Evolutionary conservation across 2,329 filamentous ascomycete genomes (phyloP), one percentile per base, ranked within the genome.

Genomic region (Penicillium concentricum): DNA sequence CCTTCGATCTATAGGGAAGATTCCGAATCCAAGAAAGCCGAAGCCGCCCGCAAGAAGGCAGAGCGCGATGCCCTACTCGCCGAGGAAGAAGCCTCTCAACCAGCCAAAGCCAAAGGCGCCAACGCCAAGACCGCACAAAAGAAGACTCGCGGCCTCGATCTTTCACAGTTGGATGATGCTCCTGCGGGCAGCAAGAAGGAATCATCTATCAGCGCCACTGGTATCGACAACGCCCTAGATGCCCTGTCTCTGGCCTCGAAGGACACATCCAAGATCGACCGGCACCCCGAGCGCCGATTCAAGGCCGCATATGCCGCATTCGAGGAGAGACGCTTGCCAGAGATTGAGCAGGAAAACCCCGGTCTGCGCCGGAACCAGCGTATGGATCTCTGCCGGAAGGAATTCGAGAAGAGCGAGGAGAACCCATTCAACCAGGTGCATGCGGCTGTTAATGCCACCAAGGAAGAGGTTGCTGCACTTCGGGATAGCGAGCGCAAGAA

Each of bases 161-260:
- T 93, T 39, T 84, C 82, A 18, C 87, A 90, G 72, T 87, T 96
- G 62, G 90, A 94, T 67, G 84, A 84, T 8, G 71, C 76, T 1
- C 74, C 79, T 4, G 74, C 77, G 60, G 78, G 72, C 60, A 67
- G 72, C 61, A 67, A 65, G 58, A 81, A 81, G 61, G 77, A 79
- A 15, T 74, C 86, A 10, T 76, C 89, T 0, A 82, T 97, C 67
- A 92, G 88, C 73, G 92, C 92, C 4, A 83, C 88, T 0, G 92
- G 92, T 68, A 96, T 99, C 74, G 92, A 97, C 74, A 93, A 97
- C 69, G 92, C 92, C 0, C 84, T 97, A 48, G 92, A 97, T 68
- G 92, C 92, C 3, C 84, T 97, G 28, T 86, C 85, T 2, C 76
- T 97, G 51, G 84, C 85, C 3, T 76, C 75, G 26, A 75, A 79